Evolutionary conservation across 1,284 basidiomycete genomes (phyloP).

Genomic region (Ceratobasidium sp.): DNA sequence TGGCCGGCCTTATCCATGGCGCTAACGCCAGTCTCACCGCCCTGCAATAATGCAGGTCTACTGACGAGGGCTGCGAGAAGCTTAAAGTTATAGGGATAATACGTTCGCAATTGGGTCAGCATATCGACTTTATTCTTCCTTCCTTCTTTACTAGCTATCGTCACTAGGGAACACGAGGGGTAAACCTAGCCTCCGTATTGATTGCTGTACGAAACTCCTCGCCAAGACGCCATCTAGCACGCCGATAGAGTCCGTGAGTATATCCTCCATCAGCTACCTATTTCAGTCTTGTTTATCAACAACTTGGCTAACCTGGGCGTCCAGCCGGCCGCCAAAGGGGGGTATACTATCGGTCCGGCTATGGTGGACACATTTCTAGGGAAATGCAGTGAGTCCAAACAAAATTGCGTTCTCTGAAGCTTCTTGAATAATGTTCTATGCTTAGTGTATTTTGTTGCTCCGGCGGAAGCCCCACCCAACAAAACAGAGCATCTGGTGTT

Average conservation of each 20-base stretch:
- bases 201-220: constrained; percentile 6
- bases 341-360: neutral
- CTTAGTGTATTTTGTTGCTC: constrained; percentile 4
- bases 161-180: neutral
- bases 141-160: neutral
- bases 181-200: constrained; percentile 4
- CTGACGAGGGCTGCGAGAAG: too few species aligned
- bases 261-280: too few species aligned
- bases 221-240: neutral
- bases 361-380: neutral
- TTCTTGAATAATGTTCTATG: neutral
- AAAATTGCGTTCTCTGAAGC: neutral
- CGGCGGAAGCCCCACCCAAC: neutral
- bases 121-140: neutral
- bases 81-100: too few species aligned
- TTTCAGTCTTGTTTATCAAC: too few species aligned
- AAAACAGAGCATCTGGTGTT: neutral
- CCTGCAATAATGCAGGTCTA: too few species aligned
- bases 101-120: neutral
- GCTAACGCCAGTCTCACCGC: too few species aligned
- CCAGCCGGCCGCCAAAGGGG: neutral
- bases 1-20: too few species aligned
- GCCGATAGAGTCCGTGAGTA: constrained; percentile 9
- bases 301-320: too few species aligned
- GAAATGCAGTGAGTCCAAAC: neutral